Percentiles rank a stretch among this genome's conserved stretches.
phyloP scores from a whole-genome alignment of 352 stramenopile species.

The Pythium brachiatum region DNA sequence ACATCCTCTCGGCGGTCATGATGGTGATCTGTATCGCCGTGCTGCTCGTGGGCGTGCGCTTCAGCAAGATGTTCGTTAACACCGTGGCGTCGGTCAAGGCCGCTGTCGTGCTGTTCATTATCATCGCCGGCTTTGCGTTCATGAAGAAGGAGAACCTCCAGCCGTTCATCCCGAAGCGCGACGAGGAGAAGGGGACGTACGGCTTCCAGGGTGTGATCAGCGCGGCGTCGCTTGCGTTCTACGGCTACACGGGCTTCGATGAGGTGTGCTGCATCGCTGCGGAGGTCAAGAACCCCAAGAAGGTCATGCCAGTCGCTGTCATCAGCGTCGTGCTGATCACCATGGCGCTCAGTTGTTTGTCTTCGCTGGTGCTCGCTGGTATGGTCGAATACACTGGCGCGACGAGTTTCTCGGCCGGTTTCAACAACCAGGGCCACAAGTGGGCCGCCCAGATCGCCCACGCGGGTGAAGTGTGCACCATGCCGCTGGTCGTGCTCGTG shows the following conservation, averaged over 20 bases:
- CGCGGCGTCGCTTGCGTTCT: slow-evolving; percentile 87
- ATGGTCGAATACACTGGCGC: slow-evolving; percentile 40
- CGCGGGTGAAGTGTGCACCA: slow-evolving; percentile 71
- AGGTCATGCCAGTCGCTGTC: slow-evolving; percentile 76
- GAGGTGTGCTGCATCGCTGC: slow-evolving; percentile 90
- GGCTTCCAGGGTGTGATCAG: slow-evolving; percentile 67
- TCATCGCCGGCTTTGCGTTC: slow-evolving; percentile 76
- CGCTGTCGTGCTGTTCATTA: slow-evolving; percentile 90
- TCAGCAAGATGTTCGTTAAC: slow-evolving; percentile 88
- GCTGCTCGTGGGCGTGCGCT: slow-evolving; percentile 74
- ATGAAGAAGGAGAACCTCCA: slow-evolving; percentile 81
- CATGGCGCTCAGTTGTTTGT: slow-evolving; percentile 62
- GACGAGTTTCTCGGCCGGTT: slow-evolving; percentile 37
- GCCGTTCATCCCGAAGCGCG: slow-evolving; percentile 67
- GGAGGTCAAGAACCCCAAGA: slow-evolving; percentile 70
- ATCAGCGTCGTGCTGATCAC: slow-evolving; percentile 75
- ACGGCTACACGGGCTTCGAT: slow-evolving; percentile 94
- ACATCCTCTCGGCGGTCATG: slow-evolving; percentile 56
- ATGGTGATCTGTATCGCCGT: slow-evolving; percentile 65
- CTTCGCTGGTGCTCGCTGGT: slow-evolving; percentile 81
- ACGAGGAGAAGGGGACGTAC: slow-evolving; percentile 25
- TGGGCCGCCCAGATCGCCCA: slow-evolving; percentile 52
- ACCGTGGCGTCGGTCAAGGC: slow-evolving; percentile 80
- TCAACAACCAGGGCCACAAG: slow-evolving; percentile 33
- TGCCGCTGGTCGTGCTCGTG: slow-evolving; percentile 94